phyloP scores from a whole-genome alignment of 2,329 filamentous ascomycete genomes.

The Aureobasidium subglaciale region DNA sequence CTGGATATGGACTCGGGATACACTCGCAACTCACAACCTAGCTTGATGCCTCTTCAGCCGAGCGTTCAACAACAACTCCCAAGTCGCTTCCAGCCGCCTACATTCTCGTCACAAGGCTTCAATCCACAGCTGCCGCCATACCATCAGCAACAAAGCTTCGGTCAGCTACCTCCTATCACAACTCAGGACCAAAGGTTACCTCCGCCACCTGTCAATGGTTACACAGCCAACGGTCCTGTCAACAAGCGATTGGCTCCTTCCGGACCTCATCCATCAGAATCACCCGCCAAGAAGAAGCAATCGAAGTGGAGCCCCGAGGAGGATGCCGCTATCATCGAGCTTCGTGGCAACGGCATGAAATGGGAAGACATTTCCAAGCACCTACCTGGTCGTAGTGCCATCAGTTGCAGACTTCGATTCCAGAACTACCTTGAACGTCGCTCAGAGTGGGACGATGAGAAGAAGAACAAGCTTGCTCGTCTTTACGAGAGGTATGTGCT shows the following conservation, averaged over 20 bases:
- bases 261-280: conserved; percentile 44
- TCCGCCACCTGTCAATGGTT: conserved; percentile 17
- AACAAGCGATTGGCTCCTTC: conserved; percentile 38
- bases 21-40: not conserved
- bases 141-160: conserved; percentile 18
- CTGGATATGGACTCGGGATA: conserved; percentile 4
- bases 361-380: conserved; percentile 97
- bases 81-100: conserved; percentile 8
- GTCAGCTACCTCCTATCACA: conserved; percentile 9
- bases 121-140: conserved; percentile 25
- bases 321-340: conserved; percentile 86
- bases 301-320: conserved; percentile 96
- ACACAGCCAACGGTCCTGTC: not conserved
- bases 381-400: conserved; percentile 82
- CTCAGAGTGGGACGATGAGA: conserved; percentile 94
- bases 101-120: conserved; percentile 13
- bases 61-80: conserved; percentile 3
- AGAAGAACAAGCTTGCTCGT: conserved; percentile 91
- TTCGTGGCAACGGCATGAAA: conserved; percentile 88
- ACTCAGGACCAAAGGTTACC: conserved; percentile 17
- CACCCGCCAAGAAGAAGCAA: conserved; percentile 86
- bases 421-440: conserved; percentile 94
- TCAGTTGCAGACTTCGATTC: conserved; percentile 90
- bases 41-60: conserved; percentile 8
- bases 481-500: conserved; percentile 80